Conservation (phyloP, 306 rosid species). For the Cercis canadensis region DNA sequence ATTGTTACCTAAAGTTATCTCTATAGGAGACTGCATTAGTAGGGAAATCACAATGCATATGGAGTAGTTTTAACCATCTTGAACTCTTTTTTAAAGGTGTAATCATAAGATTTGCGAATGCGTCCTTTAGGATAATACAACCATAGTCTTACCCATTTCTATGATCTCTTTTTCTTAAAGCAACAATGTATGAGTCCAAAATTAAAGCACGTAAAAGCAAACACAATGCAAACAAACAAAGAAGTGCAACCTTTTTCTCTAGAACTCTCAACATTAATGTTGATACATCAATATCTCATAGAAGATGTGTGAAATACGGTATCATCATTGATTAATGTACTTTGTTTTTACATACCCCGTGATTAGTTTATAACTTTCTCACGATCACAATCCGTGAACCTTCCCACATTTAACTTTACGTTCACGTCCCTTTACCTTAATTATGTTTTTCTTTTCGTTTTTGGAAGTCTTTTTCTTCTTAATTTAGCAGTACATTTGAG, state of each 20-base stretch:
- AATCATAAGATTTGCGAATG: neutral
- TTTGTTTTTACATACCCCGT: conserved; percentile 40
- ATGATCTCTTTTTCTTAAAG: conserved; percentile 1
- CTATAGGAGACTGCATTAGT: neutral
- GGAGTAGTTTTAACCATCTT: neutral
- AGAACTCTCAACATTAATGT: neutral
- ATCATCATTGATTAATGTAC: conserved; percentile 7
- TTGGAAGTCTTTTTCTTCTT: neutral
- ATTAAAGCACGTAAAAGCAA: neutral
- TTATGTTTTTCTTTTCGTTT: neutral
- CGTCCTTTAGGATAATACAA: too few relatives aligned
- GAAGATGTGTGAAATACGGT: conserved; percentile 8
- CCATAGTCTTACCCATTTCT: too few relatives aligned
- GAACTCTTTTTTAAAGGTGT: neutral
- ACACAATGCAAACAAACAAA: conserved; percentile 11
- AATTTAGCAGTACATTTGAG: too few relatives aligned
- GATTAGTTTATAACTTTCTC: conserved; percentile 32
- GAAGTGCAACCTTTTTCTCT: neutral
- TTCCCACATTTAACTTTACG: conserved; percentile 24
- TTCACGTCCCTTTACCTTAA: conserved; percentile 9
- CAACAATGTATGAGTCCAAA: neutral
- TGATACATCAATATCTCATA: neutral
- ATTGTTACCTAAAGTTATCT: too few relatives aligned
- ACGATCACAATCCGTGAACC: conserved; percentile 41
- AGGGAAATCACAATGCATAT: neutral